Base-by-base conservation (phyloP, 257 asterid species). In the Scutellaria baicalensis region DNA sequence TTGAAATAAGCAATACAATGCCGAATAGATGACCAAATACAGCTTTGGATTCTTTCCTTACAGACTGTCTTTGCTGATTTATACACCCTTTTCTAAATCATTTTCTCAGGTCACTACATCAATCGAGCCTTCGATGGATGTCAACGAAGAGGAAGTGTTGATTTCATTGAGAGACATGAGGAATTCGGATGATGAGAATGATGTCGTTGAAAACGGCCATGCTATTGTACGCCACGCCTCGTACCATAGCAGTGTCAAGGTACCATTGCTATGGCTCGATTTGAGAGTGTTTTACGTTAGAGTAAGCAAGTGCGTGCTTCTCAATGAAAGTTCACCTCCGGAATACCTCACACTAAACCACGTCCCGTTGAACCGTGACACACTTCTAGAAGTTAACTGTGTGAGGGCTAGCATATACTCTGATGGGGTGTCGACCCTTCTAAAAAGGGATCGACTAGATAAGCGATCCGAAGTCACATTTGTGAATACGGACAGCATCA, bases 341-440 rank as follows among this genome's bases (percentile, higher is more conserved):
- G 88, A 84, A 48, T 61, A 33, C 58, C 95, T 88, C 39, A 84
- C 89, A 0, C 60, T 90, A 8, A 81, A 84, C 73, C 88, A 86
- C 10, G 83, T 90, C 70, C 97, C 95, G 0, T 54, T 88, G n/a
- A 79, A 69, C 20, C 85, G 71, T 3, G 81, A 88, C 35, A 86
- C 95, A 1, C 89, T 90, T 52, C 77, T 88, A 23, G 95, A 90
- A 68, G 86, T 85, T 21, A 90, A 90, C 50, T 81, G 88, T n/a
- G 83, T 80, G 64, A 79, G 95, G 57, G 79, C 83, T 9, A 77
- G 87, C 81, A 74, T 87, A 31, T 79, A 79, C 62, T 78, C 95
- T 0, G 93, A 90, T 55, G 91, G 88, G 0, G 83, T 71, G 11
- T 80, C 95, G 18, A 74, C 86, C 68, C 82, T 85, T 6, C 50